Base-by-base conservation (phyloP, 257 asterid genomes). In the Oldenlandia corymbosa region DNA sequence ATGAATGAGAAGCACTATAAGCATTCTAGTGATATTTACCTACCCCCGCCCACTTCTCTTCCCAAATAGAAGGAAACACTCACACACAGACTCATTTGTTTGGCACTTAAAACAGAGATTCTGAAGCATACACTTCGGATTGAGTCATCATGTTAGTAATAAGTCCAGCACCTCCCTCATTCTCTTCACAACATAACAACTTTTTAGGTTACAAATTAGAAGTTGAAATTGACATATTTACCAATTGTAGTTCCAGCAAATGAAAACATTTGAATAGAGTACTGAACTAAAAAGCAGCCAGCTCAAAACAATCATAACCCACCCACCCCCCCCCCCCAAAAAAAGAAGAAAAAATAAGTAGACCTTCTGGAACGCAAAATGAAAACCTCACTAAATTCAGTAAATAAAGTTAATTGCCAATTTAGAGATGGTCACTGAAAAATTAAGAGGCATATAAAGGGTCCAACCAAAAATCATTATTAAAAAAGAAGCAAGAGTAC, bases 361-460 rank as follows among this genome's bases (percentile, higher is more conserved):
- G 30, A 54, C 55, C 46, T 46, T 47, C n/a, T 41, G 5, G 26
- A 13, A 11, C 50, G 20, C 31, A 9, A 32, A 18, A 23, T 50
- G 32, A 10, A 6, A 7, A 54, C 17, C 18, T 34, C n/a, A 4
- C 9, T 34, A 26, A 51, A 64, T 32, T 23, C 49, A 42, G 16
- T 23, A 64, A 20, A 58, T 16, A 48, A 61, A 58, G 47, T 14
- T 30, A 65, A 32, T n/a, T n/a, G 13, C 11, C 39, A 17, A 52
- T 17, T 51, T n/a, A 18, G 24, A 62, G n/a, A 45, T 18, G 72
- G 55, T 13, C 58, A 73, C 65, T 28, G 42, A 66, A 10, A 49
- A 52, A 12, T 24, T n/a, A 26, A 12, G 24, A 68, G 36, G 13
- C 61, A 18, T 5, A 20, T n/a, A 5, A 8, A 62, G 17, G 20